Conservation (phyloP, 179 eudicot genomes). For the Vitellaria paradoxa region DNA sequence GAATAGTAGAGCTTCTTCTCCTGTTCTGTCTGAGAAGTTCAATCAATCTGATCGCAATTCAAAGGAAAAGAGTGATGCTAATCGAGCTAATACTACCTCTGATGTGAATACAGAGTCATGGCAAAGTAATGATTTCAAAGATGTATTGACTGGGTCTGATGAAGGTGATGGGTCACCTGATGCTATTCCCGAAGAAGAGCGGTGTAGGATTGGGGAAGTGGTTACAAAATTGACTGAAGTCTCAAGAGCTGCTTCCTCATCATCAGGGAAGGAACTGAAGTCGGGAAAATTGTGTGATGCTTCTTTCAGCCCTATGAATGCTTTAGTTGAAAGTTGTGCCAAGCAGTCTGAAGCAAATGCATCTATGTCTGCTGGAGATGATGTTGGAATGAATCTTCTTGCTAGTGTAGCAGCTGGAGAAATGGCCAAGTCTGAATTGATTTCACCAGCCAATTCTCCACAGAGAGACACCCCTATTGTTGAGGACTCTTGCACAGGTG, state of each 20-base stretch:
- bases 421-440: conserved; percentile 48
- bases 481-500: conserved; percentile 29
- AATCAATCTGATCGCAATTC: conserved; percentile 39
- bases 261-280: conserved; percentile 35
- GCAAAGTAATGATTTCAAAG: conserved; percentile 42
- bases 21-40: conserved; percentile 44
- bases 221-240: conserved; percentile 27
- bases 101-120: conserved; percentile 34
- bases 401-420: conserved; percentile 96
- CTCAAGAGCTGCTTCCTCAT: conserved; percentile 21
- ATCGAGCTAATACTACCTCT: conserved; percentile 18
- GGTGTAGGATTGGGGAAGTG: conserved; percentile 25
- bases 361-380: conserved; percentile 58
- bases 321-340: conserved; percentile 81
- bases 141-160: conserved; percentile 31
- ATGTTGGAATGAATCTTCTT: conserved; percentile 84
- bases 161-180: conserved; percentile 47
- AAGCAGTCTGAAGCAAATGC: conserved; percentile 58
- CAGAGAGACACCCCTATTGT: conserved; percentile 26
- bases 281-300: conserved; percentile 43
- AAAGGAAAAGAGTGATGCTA: conserved; percentile 34
- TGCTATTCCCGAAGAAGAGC: conserved; percentile 29
- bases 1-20: conserved; percentile 55
- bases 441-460: conserved; percentile 50
- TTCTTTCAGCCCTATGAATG: conserved; percentile 82